Percentiles rank a stretch among this genome's conserved stretches.
Conservation (phyloP, 164 flowering plant genomes). For the Houttuynia cordata region DNA sequence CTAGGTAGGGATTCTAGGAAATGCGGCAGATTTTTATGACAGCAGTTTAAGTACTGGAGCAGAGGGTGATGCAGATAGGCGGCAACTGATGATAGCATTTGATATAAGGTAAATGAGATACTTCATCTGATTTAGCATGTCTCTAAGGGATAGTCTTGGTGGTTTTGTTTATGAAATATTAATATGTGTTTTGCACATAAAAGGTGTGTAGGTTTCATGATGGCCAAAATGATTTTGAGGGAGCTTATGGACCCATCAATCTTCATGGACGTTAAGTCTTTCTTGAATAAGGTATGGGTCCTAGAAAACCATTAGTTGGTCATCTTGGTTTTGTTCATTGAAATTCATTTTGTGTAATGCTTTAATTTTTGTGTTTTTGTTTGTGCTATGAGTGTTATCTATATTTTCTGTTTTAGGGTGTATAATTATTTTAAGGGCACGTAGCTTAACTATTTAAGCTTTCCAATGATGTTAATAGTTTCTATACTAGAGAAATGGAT, state of each 20-base stretch:
- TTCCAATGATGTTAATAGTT: no score
- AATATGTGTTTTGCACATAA: slow-evolving; percentile 5
- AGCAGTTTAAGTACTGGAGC: slow-evolving; percentile 20
- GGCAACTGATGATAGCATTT: slow-evolving; percentile 97
- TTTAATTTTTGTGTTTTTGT: not conserved
- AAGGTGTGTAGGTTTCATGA: slow-evolving; percentile 96
- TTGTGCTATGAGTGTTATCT: no score
- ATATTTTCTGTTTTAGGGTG: no score
- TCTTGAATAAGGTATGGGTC: slow-evolving; percentile 57
- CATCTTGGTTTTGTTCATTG: not conserved
- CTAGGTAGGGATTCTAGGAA: slow-evolving; percentile 93
- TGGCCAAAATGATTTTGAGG: slow-evolving; percentile 90
- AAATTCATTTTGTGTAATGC: not conserved
- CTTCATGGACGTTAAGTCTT: slow-evolving; percentile 68
- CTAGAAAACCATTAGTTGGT: not conserved
- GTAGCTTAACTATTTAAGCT: no score
- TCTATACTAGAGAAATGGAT: not conserved
- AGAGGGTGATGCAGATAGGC: slow-evolving; percentile 46
- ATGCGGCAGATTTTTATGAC: slow-evolving; percentile 81
- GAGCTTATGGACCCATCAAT: slow-evolving; percentile 87
- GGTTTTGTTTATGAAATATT: not conserved
- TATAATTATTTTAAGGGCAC: no score
- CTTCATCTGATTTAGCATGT: not conserved
- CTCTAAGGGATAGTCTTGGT: not conserved
- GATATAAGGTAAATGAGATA: slow-evolving; percentile 70